Evolutionary conservation across 2,329 filamentous ascomycete genomes (phyloP), one percentile per base, ranked within the genome.

Genomic region (Ceratocystis diversiconidia): DNA sequence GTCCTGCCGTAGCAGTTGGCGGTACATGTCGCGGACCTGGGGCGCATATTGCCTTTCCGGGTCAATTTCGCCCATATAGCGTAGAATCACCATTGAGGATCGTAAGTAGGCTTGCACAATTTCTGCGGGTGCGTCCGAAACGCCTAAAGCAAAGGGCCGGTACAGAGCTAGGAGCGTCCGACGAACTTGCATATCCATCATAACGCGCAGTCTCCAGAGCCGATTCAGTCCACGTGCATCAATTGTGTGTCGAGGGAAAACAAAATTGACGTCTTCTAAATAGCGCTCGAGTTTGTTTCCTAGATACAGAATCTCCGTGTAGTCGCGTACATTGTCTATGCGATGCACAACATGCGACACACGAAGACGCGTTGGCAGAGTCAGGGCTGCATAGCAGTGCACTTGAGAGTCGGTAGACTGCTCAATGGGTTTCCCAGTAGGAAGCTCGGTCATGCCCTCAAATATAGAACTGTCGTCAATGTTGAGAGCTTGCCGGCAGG

Each of bases 41-140:
- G 75, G 72, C 63, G 79, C 82, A 60, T 78, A 76, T 1, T 77
- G 74, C 4, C 76, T 73, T 28, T 73, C 71, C 0, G 79, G 77
- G 66, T 83, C 80, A 5, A 83, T 71, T 68, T 83, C 80, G 68
- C 83, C 80, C 57, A 82, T 73, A 66, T 82, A 82, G 15, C 77
- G 79, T 61, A 83, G 73, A n/a, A 83, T 76, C 17, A 79, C 76
- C 76, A 82, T 81, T 2, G 79, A 82, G 0, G 80, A 82, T 62
- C 79, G 76, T 44, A 84, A 72, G 68, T 83, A 83, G 4, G 78
- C 75, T 30, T 79, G 76, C 61, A 79, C 76, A 43, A 83, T 81
- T 66, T 81, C 79, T 5, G 75, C 73, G 10, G 80, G 81, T 1
- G 77, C 78, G 64, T 80, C 79, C 5, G 75, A 71, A 2, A 77